These are phyloP conservation scores for Flammula alnicola DNA, from an alignment of 1,284 basidiomycete species.

Conservation along the genomic window DNA sequence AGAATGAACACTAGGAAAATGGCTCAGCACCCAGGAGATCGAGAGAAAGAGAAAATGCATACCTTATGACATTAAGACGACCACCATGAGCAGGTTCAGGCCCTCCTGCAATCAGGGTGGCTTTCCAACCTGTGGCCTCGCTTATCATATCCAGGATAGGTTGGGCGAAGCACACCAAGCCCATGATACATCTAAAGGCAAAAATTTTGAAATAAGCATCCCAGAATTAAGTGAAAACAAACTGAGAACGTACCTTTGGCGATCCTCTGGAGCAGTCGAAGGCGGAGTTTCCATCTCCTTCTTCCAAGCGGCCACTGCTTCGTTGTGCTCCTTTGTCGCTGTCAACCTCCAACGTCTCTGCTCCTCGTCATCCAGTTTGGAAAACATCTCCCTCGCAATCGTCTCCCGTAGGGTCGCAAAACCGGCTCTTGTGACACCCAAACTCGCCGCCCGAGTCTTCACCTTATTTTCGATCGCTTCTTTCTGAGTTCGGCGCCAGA, in stretches of 20 bases:
- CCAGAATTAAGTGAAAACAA: neutral
- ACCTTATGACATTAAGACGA: constrained; percentile 13
- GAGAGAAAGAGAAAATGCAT: neutral
- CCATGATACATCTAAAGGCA: constrained; percentile 4
- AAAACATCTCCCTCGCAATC: neutral
- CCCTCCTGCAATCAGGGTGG: constrained; percentile 11
- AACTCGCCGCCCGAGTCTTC: too few species aligned
- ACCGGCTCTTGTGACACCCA: neutral
- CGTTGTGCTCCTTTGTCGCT: neutral
- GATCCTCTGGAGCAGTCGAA: constrained; percentile 8
- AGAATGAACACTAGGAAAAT: constrained; percentile 4
- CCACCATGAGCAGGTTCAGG: constrained; percentile 16
- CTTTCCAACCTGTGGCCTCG: constrained; percentile 13
- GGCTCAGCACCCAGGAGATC: neutral
- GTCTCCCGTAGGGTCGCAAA: neutral
- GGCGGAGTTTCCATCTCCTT: neutral
- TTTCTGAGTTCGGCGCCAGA: too few species aligned
- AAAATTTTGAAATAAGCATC: neutral
- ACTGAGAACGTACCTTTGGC: constrained; percentile 13
- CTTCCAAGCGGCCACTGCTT: constrained; percentile 1
- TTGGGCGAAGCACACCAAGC: constrained; percentile 6
- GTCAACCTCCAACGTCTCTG: neutral
- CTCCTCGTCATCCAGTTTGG: neutral
- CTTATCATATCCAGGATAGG: constrained; percentile 12
- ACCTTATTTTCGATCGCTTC: too few species aligned